Conservation (phyloP, 1,284 basidiomycete genomes). For the Apiotrichum sp. region DNA sequence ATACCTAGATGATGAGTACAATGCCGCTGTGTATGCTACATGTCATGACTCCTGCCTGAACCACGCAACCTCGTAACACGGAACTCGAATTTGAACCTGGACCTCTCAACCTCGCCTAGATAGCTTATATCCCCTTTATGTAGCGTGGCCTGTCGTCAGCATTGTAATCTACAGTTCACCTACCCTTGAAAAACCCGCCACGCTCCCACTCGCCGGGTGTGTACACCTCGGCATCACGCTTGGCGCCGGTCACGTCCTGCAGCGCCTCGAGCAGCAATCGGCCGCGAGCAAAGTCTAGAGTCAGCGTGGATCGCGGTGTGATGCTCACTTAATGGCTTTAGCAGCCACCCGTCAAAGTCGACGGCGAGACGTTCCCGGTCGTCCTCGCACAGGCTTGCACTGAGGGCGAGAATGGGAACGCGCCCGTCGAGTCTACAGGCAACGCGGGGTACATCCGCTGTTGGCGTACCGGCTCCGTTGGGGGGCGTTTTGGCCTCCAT, state of each 20-base stretch:
- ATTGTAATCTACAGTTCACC: constrained; percentile 1
- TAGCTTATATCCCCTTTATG: too few species aligned
- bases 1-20: too few species aligned
- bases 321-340: constrained; percentile 63
- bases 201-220: constrained; percentile 61
- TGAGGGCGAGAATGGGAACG: constrained; percentile 77
- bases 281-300: constrained; percentile 60
- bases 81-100: too few species aligned
- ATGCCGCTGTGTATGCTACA: too few species aligned
- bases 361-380: constrained; percentile 58
- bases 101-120: too few species aligned
- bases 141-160: too few species aligned
- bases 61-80: too few species aligned
- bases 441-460: too few species aligned
- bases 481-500: constrained; percentile 47
- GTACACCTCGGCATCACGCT: constrained; percentile 58
- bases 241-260: constrained; percentile 48
- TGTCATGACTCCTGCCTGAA: too few species aligned
- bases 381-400: constrained; percentile 63
- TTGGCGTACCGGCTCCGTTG: too few species aligned
- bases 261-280: constrained; percentile 59
- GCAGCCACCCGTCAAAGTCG: constrained; percentile 78
- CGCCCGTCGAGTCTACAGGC: constrained; percentile 55
- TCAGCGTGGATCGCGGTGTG: background rate
- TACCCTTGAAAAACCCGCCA: constrained; percentile 59